phyloP scores from a whole-genome alignment of 768 basidiomycete species.

The Serendipita sp. region DNA sequence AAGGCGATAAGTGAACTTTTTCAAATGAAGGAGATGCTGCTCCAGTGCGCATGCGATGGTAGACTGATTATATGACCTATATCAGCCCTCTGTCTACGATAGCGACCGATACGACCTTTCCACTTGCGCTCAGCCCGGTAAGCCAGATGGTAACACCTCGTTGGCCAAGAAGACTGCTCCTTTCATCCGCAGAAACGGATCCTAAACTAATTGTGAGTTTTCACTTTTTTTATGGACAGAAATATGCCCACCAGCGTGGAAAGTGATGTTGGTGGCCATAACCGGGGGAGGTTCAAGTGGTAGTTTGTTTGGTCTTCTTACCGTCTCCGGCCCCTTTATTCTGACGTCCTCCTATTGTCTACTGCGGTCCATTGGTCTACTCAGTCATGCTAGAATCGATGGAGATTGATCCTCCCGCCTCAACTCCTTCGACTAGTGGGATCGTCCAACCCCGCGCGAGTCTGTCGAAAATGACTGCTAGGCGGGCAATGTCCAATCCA shows the following conservation, averaged over 20 bases:
- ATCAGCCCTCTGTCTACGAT: background rate
- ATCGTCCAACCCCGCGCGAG: no score
- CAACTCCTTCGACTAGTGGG: background rate
- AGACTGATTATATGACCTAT: slow-evolving; percentile 36
- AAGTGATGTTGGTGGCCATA: slow-evolving; percentile 37
- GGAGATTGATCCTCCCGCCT: background rate
- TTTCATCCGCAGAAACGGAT: slow-evolving; percentile 53
- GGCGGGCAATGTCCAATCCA: background rate
- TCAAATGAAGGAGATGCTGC: slow-evolving; percentile 78
- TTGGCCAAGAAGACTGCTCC: slow-evolving; percentile 51
- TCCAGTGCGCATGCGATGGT: slow-evolving; percentile 95
- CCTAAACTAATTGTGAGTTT: slow-evolving; percentile 28
- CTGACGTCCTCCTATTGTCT: background rate
- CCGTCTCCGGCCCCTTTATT: no score
- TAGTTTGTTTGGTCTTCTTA: background rate
- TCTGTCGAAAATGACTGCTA: no score
- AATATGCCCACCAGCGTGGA: slow-evolving; percentile 40
- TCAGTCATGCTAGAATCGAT: background rate
- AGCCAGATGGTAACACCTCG: slow-evolving; percentile 90
- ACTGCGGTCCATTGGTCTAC: background rate
- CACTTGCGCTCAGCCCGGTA: slow-evolving; percentile 88
- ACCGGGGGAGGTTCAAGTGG: background rate
- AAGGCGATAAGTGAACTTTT: slow-evolving; percentile 76
- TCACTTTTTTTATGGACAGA: background rate
- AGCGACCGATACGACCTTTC: slow-evolving; percentile 43